Percentiles rank a stretch among this genome's conserved stretches.
phyloP scores from a whole-genome alignment of 345 rosid genomes.

The Litchi chinensis region DNA sequence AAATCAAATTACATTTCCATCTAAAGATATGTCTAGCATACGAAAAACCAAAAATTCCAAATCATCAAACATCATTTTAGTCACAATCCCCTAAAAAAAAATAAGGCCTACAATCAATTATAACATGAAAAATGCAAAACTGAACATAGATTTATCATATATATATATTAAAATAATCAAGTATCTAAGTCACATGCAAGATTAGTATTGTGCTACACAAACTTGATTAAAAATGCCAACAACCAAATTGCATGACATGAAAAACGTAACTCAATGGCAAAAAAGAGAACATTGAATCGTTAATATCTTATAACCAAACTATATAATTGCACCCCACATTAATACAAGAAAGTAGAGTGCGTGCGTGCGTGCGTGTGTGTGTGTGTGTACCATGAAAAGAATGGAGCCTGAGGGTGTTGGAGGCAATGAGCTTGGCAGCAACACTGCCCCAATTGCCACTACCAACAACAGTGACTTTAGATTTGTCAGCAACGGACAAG shows the following conservation, averaged over 20 bases:
- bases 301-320: too few relatives aligned
- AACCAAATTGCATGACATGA: neutral
- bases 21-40: slow-evolving; percentile 10
- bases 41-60: neutral
- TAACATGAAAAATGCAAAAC: neutral
- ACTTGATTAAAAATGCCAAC: neutral
- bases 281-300: too few relatives aligned
- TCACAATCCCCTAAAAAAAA: neutral
- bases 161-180: neutral
- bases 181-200: neutral
- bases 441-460: slow-evolving; percentile 99
- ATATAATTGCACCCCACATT: neutral
- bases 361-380: too few relatives aligned
- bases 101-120: neutral
- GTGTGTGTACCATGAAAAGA: slow-evolving; percentile 67
- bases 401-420: slow-evolving; percentile 68
- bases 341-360: too few relatives aligned
- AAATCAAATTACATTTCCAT: neutral
- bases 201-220: neutral
- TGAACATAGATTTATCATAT: neutral
- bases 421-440: slow-evolving; percentile 95
- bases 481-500: slow-evolving; percentile 27
- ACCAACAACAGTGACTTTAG: slow-evolving; percentile 82
- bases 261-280: neutral
- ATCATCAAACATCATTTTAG: neutral